phyloP scores from a whole-genome alignment of 108 stramenopile genomes.

The Pseudonitzschia delicatissima region DNA sequence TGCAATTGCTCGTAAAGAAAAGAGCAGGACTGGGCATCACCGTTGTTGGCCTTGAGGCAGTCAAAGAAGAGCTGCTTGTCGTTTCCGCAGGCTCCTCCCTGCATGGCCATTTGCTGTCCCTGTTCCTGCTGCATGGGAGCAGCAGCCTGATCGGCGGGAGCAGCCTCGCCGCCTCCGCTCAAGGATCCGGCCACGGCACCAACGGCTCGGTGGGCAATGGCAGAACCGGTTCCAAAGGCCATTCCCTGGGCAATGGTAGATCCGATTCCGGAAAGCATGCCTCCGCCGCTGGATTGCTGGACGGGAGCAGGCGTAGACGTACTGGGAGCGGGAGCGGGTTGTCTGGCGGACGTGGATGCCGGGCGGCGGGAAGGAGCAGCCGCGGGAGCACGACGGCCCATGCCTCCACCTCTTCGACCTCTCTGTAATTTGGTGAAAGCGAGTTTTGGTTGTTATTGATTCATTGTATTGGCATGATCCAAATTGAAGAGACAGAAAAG shows the following conservation, averaged over 20 bases:
- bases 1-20: conserved; percentile 91
- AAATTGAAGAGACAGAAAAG: background rate
- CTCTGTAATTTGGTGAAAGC: conserved; percentile 16
- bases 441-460: background rate
- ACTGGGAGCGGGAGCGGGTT: background rate
- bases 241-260: conserved; percentile 97
- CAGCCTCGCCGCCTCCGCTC: conserved; percentile 46
- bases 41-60: conserved; percentile 86
- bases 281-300: conserved; percentile 53
- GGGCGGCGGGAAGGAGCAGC: conserved; percentile 17
- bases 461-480: background rate
- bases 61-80: conserved; percentile 94
- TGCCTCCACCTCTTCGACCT: conserved; percentile 30
- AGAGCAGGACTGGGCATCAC: conserved; percentile 86
- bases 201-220: conserved; percentile 94
- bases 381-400: conserved; percentile 17
- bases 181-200: conserved; percentile 81
- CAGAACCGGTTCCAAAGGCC: conserved; percentile 96
- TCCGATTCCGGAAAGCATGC: conserved; percentile 94
- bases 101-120: conserved; percentile 26
- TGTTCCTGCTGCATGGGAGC: conserved; percentile 21
- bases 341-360: background rate
- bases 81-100: conserved; percentile 68
- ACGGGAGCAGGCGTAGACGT: conserved; percentile 46
- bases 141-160: conserved; percentile 28